phyloP scores from a whole-genome alignment of 1,284 basidiomycete species.

The Sporisorium exsertum region DNA sequence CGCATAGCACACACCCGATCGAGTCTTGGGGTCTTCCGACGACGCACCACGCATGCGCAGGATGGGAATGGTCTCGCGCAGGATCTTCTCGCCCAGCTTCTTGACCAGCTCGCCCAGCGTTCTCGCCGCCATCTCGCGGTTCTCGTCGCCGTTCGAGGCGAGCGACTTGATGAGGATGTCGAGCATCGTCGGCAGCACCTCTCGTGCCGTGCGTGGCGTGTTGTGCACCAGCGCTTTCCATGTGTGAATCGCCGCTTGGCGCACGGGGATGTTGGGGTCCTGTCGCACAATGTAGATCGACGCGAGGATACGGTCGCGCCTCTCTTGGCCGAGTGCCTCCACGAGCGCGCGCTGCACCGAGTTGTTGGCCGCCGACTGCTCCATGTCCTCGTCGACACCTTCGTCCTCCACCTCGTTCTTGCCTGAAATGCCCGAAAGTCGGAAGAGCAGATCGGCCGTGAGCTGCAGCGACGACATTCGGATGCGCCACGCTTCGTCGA shows the following conservation, averaged over 20 bases:
- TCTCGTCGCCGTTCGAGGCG: conserved; percentile 83
- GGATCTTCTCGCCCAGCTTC: conserved; percentile 93
- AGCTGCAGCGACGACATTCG: conserved; percentile 90
- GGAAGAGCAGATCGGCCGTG: conserved; percentile 95
- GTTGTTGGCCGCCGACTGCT: conserved; percentile 75
- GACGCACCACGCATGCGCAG: conserved; percentile 75
- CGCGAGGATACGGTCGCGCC: conserved; percentile 89
- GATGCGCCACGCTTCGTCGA: conserved; percentile 94
- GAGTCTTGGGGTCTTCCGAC: conserved; percentile 79
- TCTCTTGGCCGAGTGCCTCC: conserved; percentile 87
- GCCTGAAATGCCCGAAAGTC: conserved; percentile 95
- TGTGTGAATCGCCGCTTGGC: conserved; percentile 92
- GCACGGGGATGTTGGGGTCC: conserved; percentile 88
- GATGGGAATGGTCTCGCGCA: conserved; percentile 85
- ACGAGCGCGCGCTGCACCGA: conserved; percentile 79
- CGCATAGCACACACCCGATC: conserved; percentile 89
- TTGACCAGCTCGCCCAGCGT: conserved; percentile 80
- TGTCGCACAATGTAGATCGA: conserved; percentile 93
- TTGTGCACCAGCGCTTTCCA: conserved; percentile 98
- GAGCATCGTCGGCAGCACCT: conserved; percentile 81
- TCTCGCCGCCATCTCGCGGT: conserved; percentile 80
- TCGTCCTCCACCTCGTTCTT: conserved; percentile 78
- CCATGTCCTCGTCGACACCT: conserved; percentile 72
- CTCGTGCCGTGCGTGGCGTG: conserved; percentile 78
- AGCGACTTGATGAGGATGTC: conserved; percentile 78